These are phyloP conservation scores for Xylogone sp. DNA, from an alignment of 2,329 filamentous ascomycete species.

Conservation along the genomic window DNA sequence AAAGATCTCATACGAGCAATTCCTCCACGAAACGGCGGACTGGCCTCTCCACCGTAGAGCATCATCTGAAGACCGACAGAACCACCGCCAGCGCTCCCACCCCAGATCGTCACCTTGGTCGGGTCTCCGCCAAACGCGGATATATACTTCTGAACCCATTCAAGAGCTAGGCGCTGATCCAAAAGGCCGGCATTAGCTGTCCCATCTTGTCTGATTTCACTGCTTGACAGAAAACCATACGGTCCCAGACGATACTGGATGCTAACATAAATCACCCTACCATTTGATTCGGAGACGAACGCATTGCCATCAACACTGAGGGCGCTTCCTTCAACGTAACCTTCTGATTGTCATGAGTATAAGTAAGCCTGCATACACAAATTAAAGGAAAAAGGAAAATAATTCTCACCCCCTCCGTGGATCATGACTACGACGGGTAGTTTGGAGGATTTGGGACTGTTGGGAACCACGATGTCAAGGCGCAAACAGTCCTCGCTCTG, in stretches of 20 bases:
- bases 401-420: not conserved
- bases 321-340: not conserved
- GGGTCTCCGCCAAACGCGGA: constrained; percentile 50
- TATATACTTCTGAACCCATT: constrained; percentile 52
- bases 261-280: constrained; percentile 23
- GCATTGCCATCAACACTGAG: constrained; percentile 31
- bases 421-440: not conserved
- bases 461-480: constrained; percentile 41
- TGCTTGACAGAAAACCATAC: constrained; percentile 45
- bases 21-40: not conserved
- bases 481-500: constrained; percentile 42
- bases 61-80: constrained; percentile 43
- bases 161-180: constrained; percentile 47
- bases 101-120: constrained; percentile 47
- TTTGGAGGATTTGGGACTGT: constrained; percentile 6
- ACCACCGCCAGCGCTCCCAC: constrained; percentile 52
- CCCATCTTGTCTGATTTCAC: constrained; percentile 35
- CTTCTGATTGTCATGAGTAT: not conserved
- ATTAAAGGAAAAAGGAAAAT: not conserved
- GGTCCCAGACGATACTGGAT: constrained; percentile 46
- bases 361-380: not conserved
- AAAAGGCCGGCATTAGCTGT: constrained; percentile 48
- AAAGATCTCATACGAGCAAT: not conserved
- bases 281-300: constrained; percentile 6
- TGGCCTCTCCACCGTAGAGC: constrained; percentile 9